Conservation (phyloP, 2,329 filamentous ascomycete species). For the Lachnellula hyalina region DNA sequence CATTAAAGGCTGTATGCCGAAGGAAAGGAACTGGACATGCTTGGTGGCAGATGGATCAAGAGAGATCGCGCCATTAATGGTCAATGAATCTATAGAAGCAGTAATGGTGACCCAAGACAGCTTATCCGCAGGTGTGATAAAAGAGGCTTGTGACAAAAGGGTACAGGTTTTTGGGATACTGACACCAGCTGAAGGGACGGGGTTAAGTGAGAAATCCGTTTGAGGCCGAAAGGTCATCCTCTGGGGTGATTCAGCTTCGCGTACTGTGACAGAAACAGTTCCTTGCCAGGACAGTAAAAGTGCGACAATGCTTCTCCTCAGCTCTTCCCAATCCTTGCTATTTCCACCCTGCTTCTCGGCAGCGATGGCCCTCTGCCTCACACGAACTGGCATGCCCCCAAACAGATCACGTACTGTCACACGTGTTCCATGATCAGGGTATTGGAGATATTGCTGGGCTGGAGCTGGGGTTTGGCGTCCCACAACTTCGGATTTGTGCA, state of each 20-base stretch:
- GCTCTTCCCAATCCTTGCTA: conserved; percentile 54
- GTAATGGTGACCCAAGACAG: conserved; percentile 65
- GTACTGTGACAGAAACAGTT: conserved; percentile 52
- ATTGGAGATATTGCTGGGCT: conserved; percentile 50
- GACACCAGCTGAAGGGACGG: neutral
- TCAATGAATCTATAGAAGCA: conserved; percentile 56
- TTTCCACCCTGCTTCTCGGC: conserved; percentile 44
- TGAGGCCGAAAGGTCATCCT: conserved; percentile 24
- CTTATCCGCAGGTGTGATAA: conserved; percentile 49
- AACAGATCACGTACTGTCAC: conserved; percentile 77
- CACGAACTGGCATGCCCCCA: conserved; percentile 82
- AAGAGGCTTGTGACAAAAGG: conserved; percentile 60
- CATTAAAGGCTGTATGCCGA: conserved; percentile 65
- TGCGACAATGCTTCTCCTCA: conserved; percentile 44
- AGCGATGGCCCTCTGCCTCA: conserved; percentile 66
- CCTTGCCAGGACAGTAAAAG: conserved; percentile 66
- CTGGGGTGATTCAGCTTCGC: conserved; percentile 37
- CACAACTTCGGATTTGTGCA: conserved; percentile 65
- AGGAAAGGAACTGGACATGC: conserved; percentile 72
- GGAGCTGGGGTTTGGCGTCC: conserved; percentile 58
- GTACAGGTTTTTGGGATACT: conserved; percentile 35
- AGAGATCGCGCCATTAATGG: conserved; percentile 67
- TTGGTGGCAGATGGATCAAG: conserved; percentile 65
- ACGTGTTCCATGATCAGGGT: conserved; percentile 64
- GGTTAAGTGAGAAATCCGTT: neutral